Conservation (phyloP, 2,329 filamentous ascomycete genomes). For the Apiospora arundinis region DNA sequence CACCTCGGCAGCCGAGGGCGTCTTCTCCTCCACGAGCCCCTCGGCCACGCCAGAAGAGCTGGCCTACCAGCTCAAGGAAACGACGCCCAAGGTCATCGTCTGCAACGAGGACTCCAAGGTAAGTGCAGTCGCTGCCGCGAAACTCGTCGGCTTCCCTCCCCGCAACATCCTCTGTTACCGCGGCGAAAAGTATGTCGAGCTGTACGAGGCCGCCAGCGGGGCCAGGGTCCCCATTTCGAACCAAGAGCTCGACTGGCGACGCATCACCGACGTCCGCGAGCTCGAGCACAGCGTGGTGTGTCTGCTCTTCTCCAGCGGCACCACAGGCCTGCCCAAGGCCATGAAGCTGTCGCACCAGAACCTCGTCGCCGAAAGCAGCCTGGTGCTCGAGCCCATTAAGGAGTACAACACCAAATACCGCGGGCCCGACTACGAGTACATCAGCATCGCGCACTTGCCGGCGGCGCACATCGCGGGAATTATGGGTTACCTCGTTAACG, state of each 20-base stretch:
- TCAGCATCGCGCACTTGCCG: constrained; percentile 51
- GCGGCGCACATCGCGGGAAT: constrained; percentile 55
- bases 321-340: constrained; percentile 55
- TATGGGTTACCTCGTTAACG: constrained; percentile 50
- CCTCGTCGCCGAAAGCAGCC: constrained; percentile 45
- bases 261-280: constrained; percentile 54
- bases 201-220: constrained; percentile 38
- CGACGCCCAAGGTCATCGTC: constrained; percentile 46
- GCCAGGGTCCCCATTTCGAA: constrained; percentile 42
- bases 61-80: constrained; percentile 46
- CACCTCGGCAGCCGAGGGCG: constrained; percentile 32
- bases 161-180: constrained; percentile 58
- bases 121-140: constrained; percentile 55
- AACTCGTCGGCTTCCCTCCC: constrained; percentile 49
- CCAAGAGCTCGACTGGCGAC: constrained; percentile 55
- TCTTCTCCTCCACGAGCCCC: constrained; percentile 35
- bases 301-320: constrained; percentile 56
- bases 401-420: constrained; percentile 37
- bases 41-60: constrained; percentile 34
- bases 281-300: constrained; percentile 51
- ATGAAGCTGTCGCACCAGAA: constrained; percentile 54
- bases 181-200: constrained; percentile 39
- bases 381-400: constrained; percentile 40
- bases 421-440: constrained; percentile 35
- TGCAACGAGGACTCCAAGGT: constrained; percentile 56